Percentiles rank a stretch among this genome's conserved stretches.
phyloP scores from a whole-genome alignment of 1,139 yeast genomes.

The Nematodospora anomalae region DNA sequence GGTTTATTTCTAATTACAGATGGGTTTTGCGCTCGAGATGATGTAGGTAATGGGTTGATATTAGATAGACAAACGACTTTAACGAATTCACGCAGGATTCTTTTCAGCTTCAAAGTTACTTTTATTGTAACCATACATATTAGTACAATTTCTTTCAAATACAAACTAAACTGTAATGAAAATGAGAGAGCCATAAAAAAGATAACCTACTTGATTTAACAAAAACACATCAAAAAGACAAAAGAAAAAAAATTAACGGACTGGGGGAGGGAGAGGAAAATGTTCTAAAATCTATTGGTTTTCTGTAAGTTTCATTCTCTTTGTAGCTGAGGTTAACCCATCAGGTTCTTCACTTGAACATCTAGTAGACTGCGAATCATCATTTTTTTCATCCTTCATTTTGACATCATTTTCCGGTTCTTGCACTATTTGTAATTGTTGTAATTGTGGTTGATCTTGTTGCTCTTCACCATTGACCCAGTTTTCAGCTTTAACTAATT shows the following conservation, averaged over 20 bases:
- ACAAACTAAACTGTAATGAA: not conserved
- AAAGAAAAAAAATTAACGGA: too few relatives aligned
- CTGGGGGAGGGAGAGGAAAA: too few relatives aligned
- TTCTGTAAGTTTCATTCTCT: conserved; percentile 16
- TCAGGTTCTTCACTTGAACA: conserved; percentile 15
- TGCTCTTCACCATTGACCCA: conserved; percentile 63
- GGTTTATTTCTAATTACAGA: conserved; percentile 31
- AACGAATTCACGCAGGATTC: too few relatives aligned
- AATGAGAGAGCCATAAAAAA: not conserved
- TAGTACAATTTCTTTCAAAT: not conserved
- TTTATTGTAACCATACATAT: not conserved
- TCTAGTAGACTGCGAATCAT: conserved; percentile 8
- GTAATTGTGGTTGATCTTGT: conserved; percentile 3
- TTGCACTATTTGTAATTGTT: conserved; percentile 2
- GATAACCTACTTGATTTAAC: too few relatives aligned
- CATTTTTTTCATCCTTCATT: conserved; percentile 10
- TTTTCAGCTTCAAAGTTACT: not conserved
- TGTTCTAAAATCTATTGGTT: not conserved
- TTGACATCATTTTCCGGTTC: conserved; percentile 7
- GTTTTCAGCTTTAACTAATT: conserved; percentile 76
- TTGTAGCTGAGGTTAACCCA: conserved; percentile 14
- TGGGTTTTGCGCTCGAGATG: too few relatives aligned
- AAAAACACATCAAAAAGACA: not conserved
- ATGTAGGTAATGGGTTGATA: too few relatives aligned
- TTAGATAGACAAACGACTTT: too few relatives aligned